Evolutionary conservation across 169 alveolate genomes (phyloP).

Genomic region (Miamiensis avidus): DNA sequence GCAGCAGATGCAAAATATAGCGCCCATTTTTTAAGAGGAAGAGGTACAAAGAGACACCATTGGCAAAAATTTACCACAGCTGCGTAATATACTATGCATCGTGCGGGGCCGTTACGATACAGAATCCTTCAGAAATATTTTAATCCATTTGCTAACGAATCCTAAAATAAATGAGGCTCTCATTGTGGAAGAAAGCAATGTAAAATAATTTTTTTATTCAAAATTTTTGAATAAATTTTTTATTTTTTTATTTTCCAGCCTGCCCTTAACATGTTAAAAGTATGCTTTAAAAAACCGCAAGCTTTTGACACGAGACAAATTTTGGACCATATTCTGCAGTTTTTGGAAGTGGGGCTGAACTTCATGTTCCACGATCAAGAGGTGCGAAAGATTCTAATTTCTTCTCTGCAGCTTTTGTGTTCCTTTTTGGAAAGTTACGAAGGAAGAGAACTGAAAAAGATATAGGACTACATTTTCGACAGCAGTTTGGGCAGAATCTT

Average conservation of each 20-base stretch:
- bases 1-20: no score
- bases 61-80: background rate
- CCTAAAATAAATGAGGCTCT: background rate
- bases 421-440: background rate
- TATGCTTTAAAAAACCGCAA: no score
- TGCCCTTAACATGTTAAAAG: no score
- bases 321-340: background rate
- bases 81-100: background rate
- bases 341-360: background rate
- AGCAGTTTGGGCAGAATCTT: background rate
- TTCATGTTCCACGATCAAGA: background rate
- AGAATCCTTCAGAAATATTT: background rate
- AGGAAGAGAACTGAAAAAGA: background rate
- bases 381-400: background rate
- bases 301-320: background rate
- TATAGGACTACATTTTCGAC: background rate
- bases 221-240: no score
- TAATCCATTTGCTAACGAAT: background rate
- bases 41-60: background rate
- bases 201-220: no score
- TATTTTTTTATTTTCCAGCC: no score
- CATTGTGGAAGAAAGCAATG: background rate
- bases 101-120: background rate
- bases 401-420: background rate
- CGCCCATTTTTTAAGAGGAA: no score